Evolutionary conservation across 352 stramenopile species (phyloP).

Genomic region (Hyaloperonospora brassicae): DNA sequence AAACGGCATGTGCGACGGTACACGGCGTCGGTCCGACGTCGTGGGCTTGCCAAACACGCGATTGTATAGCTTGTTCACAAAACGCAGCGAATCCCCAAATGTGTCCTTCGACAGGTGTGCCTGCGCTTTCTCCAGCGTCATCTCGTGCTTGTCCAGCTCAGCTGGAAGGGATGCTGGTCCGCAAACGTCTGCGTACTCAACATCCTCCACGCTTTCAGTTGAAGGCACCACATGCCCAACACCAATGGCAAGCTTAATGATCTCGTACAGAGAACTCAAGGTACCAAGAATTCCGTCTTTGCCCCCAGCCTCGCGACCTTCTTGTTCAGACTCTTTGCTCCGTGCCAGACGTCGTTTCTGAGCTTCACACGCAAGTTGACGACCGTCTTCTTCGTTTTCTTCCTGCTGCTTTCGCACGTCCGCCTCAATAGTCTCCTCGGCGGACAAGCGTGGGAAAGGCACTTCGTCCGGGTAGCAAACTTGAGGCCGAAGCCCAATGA

Average conservation of each 20-base stretch:
- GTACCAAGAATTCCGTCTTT: conserved; percentile 12
- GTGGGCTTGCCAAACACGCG: conserved; percentile 69
- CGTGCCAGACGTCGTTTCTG: conserved; percentile 44
- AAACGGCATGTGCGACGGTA: conserved; percentile 93
- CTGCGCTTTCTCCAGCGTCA: conserved; percentile 27
- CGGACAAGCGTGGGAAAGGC: conserved; percentile 16
- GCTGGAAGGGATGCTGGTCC: conserved; percentile 9
- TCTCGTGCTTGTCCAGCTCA: conserved; percentile 14
- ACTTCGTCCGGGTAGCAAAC: conserved; percentile 48
- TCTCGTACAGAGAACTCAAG: conserved; percentile 11
- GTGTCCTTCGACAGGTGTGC: conserved; percentile 81
- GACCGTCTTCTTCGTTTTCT: conserved; percentile 34
- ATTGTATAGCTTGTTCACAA: conserved; percentile 90
- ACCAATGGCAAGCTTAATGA: conserved; percentile 29
- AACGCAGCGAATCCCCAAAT: conserved; percentile 87
- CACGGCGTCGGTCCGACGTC: conserved; percentile 49
- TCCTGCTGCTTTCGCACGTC: conserved; percentile 33
- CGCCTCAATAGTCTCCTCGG: conserved; percentile 11
- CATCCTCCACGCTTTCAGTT: conserved; percentile 44
- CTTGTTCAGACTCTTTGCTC: conserved; percentile 23
- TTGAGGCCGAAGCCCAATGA: conserved; percentile 33
- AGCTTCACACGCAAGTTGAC: conserved; percentile 55
- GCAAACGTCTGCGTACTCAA: conserved; percentile 72
- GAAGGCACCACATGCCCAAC: conserved; percentile 35
- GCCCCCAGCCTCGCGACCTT: conserved; percentile 12